Base-by-base conservation (phyloP, 768 basidiomycete genomes). In the Psilocybe sp. region DNA sequence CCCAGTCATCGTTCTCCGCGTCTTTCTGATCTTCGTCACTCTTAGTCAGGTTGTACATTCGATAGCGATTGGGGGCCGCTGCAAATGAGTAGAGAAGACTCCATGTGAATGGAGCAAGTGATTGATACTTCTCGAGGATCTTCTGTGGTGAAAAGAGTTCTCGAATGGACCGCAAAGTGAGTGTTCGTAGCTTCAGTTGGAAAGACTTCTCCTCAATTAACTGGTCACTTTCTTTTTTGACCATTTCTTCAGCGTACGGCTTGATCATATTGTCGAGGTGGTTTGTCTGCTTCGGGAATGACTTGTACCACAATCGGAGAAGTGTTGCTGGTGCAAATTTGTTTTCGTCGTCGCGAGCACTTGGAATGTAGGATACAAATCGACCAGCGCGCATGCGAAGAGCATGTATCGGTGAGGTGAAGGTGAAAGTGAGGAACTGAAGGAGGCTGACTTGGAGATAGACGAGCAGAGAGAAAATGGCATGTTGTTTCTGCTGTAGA, bases 61-160 rank as follows among this genome's bases (percentile, higher is more conserved):
- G n/a, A n/a, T n/a, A n/a, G n/a, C n/a, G n/a, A n/a, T n/a, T n/a
- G n/a, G n/a, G n/a, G n/a, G n/a, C n/a, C n/a, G n/a, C n/a, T n/a
- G n/a, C n/a, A n/a, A n/a, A n/a, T n/a, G n/a, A n/a, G n/a, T n/a
- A n/a, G n/a, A n/a, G n/a, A n/a, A n/a, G n/a, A n/a, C n/a, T n/a
- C n/a, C n/a, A n/a, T n/a, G n/a, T n/a, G n/a, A n/a, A n/a, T n/a
- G n/a, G n/a, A n/a, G n/a, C n/a, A n/a, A n/a, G n/a, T n/a, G n/a
- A n/a, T n/a, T n/a, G n/a, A n/a, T n/a, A n/a, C n/a, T n/a, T n/a
- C n/a, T n/a, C n/a, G n/a, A n/a, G 57, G 0, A 57, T 60, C 1
- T 52, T 53, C 5, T 59, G 59, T 60, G 61, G 61, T 13, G 59
- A 60, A 42, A 60, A 61, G 32, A 53, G 57, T 4, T 38, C 53